Base-by-base conservation (phyloP, 306 rosid genomes). In the Mimosa bimucronata region DNA sequence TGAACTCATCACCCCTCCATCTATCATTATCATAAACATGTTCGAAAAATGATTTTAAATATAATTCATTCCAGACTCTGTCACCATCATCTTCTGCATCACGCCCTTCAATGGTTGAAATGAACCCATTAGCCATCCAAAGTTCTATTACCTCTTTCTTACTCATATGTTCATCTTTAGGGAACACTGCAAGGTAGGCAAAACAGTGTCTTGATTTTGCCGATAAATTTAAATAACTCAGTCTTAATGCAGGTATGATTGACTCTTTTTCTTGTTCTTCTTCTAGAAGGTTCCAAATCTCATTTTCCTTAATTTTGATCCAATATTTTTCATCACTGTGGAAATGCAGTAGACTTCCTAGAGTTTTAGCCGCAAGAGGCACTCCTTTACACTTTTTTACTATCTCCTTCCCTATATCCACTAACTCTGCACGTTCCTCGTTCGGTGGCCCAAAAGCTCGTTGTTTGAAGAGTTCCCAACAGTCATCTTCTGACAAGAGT, bases 391-490 rank as follows among this genome's bases (percentile, higher is more conserved):
- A 41, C 38, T 34, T 34, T 34, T 34, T 34, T 34, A 34, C 38
- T 34, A 34, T 34, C 38, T 34, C 38, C 38, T 41, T 41, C 45
- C 11, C 45, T 41, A 41, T 41, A 41, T 6, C 1, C 45, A 41
- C 45, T 41, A 41, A 41, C 11, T 41, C 45, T 2, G 45, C 45
- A 41, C 11, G 45, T 5, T 5, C 45, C 45, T 41, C 45, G 11
- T 41, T 41, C 0, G 11, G 11, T 30, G n/a, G 38, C 26, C 28
- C 82, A 61, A 84, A 82, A 9, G 89, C 89, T 0, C 74, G 41
- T 23, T 74, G 80, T 46, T 81, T 68, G 38, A 86, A 83, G 40
- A 88, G 14, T 9, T 15, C 48, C 89, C 87, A 86, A 31, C 89
- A 81, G 34, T 83, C 85, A 13, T 79, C 18, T 3, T 77, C 18